Evolutionary conservation across 1,284 basidiomycete species (phyloP).

Genomic region (Cystobasidium sp.): DNA sequence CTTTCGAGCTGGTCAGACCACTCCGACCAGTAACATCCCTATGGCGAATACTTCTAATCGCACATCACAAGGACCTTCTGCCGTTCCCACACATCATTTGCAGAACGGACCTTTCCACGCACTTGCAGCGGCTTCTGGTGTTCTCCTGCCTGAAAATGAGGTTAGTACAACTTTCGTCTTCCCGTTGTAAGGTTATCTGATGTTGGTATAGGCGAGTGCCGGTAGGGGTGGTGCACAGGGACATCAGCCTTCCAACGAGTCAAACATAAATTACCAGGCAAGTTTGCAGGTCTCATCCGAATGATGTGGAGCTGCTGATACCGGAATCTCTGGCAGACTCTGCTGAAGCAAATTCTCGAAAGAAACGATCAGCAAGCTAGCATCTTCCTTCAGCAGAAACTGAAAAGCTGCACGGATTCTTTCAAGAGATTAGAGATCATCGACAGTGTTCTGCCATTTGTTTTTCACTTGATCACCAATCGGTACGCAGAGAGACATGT

Average conservation of each 20-base stretch:
- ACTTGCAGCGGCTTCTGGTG: conserved; percentile 30
- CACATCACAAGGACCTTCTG: background rate
- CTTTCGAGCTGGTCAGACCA: background rate
- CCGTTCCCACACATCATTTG: background rate
- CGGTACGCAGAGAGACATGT: conserved; percentile 7
- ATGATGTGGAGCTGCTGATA: background rate
- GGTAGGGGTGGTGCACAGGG: background rate
- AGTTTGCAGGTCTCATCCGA: background rate
- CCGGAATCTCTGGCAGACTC: background rate
- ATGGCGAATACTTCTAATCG: background rate
- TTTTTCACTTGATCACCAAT: conserved; percentile 26
- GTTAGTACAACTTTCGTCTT: background rate
- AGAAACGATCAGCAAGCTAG: conserved; percentile 44
- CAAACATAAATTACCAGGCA: conserved; percentile 28
- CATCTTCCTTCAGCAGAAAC: conserved; percentile 43
- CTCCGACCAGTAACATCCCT: background rate
- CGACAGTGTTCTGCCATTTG: conserved; percentile 31
- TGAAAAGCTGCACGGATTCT: conserved; percentile 36
- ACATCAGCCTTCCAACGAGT: background rate
- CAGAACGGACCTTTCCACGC: conserved; percentile 34
- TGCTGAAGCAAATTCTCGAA: conserved; percentile 37
- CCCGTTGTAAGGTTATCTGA: background rate
- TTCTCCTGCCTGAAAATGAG: conserved; percentile 24
- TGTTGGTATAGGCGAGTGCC: background rate
- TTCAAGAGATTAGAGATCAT: conserved; percentile 25